Conservation (phyloP, 306 rosid species). For the Potentilla sterilis region DNA sequence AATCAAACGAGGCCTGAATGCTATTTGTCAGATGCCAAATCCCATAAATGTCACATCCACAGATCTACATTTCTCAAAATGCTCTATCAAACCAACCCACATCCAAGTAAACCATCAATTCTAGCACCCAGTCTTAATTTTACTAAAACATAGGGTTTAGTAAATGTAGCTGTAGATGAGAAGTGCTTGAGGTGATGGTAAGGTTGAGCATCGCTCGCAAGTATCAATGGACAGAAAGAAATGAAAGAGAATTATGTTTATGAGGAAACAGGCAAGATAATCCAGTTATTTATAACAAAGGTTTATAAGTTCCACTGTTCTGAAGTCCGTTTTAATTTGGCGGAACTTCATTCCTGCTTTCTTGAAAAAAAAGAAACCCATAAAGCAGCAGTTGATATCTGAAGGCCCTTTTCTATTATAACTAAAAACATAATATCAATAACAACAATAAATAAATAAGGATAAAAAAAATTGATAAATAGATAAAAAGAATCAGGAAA, state of each 20-base stretch:
- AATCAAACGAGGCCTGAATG: not conserved
- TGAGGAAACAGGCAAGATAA: not conserved
- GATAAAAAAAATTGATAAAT: no score
- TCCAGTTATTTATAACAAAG: not conserved
- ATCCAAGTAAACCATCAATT: not conserved
- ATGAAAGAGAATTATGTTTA: not conserved
- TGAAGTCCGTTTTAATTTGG: not conserved
- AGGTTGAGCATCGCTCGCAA: not conserved
- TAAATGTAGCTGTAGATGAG: not conserved
- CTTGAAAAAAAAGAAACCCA: not conserved
- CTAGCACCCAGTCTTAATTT: not conserved
- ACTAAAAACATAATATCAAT: not conserved
- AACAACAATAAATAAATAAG: no score
- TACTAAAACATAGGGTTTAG: not conserved
- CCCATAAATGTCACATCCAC: not conserved
- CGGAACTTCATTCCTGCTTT: not conserved
- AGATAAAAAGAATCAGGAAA: not conserved
- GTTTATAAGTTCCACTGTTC: not conserved
- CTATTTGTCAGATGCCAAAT: not conserved
- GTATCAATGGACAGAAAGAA: not conserved
- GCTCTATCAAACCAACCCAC: not conserved
- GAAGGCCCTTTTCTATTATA: not conserved
- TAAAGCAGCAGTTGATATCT: not conserved
- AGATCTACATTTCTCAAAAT: not conserved
- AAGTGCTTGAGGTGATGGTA: not conserved